Evolutionary conservation across 352 stramenopile genomes (phyloP), one percentile per base, ranked within the genome.

Genomic region (Phytophthora meadii): DNA sequence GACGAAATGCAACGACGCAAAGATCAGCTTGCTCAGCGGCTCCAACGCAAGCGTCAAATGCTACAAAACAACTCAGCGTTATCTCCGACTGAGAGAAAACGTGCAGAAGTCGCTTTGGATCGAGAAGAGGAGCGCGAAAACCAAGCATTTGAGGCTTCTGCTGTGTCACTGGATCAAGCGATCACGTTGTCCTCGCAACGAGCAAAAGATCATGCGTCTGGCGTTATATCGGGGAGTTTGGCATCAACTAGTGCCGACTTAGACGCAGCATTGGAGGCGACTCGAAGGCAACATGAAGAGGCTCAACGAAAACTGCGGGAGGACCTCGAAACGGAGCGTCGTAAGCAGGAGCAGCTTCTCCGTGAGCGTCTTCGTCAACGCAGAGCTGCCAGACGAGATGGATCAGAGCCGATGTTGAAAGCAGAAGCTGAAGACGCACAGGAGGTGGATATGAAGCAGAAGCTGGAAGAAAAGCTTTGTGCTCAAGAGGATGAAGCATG

Each of bases 1-100:
- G 65, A 72, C 28, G 76, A 87, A 3, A 75, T 57, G 36, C 46
- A 51, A 6, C 12, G 68, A 17, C 74, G 66, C 14, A 84, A 81
- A 37, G 46, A 50, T 10, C 65, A 74, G 8, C 50, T 87, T 37
- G 51, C 50, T 11, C 68, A 79, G 12, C 71, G 74, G 3, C 64
- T 87, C 11, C 37, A 72, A 45, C 68, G 61, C 12, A 85, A 79
- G 27, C 79, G 76, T 0, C 53, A 50, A 7, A 46, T 37, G 9
- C 11, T 83, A 15, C 34, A 56, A 0, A 61, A 52, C 25, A 73
- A 63, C 30, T 37, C 41, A 0, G 32, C 19, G 10, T 22, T 68
- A n/a, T 58, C 67, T 24, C 17, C 50, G 37, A 25, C 17, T 17
- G 62, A 75, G 6, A 64, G 22, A 28, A 41, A 30, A 9, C 37